Percentiles rank a stretch among this genome's conserved stretches.
Evolutionary conservation across 2,329 filamentous ascomycete species (phyloP).

Genomic region (Calonectria naviculata): DNA sequence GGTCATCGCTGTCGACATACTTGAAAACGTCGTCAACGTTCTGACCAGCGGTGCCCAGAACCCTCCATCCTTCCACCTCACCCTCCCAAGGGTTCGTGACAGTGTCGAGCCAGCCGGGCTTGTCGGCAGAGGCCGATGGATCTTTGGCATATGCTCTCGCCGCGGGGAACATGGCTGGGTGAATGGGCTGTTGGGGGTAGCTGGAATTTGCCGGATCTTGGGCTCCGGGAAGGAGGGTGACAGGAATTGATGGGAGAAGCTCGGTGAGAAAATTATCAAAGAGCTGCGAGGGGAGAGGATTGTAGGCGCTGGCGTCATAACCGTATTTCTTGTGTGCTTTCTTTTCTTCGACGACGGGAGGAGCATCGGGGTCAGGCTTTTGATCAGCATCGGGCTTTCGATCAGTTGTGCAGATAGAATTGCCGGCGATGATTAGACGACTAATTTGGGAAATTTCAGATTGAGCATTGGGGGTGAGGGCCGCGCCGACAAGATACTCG

Average conservation of each 20-base stretch:
- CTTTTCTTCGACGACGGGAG: conserved; percentile 57
- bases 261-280: conserved; percentile 86
- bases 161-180: conserved; percentile 88
- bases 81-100: conserved; percentile 96
- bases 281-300: conserved; percentile 83
- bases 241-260: conserved; percentile 85
- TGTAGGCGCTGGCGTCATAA: conserved; percentile 91
- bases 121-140: conserved; percentile 49
- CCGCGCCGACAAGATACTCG: conserved; percentile 90
- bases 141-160: conserved; percentile 74
- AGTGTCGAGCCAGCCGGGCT: conserved; percentile 82
- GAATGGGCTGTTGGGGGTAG: conserved; percentile 92
- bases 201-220: conserved; percentile 90
- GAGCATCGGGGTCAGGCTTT: conserved; percentile 42
- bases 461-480: conserved; percentile 70
- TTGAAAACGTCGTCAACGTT: conserved; percentile 94
- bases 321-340: conserved; percentile 83
- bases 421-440: conserved; percentile 90
- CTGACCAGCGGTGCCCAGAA: conserved; percentile 90
- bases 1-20: conserved; percentile 83
- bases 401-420: conserved; percentile 80
- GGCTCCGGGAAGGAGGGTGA: conserved; percentile 88
- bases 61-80: conserved; percentile 88
- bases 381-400: conserved; percentile 51
- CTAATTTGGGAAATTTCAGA: conserved; percentile 75